These are phyloP conservation scores for Liquidambar formosana DNA, from an alignment of 164 flowering plant species.

Conservation along the genomic window DNA sequence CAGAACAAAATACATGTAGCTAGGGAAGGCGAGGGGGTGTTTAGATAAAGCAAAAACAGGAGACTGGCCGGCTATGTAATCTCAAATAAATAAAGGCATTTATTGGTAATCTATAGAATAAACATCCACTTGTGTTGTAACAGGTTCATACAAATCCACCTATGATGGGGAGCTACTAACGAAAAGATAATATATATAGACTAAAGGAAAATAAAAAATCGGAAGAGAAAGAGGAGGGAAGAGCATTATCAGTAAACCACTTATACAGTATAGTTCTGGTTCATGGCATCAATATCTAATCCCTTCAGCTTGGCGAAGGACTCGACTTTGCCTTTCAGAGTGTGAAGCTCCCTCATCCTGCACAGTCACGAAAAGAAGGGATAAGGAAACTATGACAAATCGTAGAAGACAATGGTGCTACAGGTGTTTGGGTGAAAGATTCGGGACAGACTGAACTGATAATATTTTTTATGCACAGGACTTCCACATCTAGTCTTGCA, in stretches of 20 bases:
- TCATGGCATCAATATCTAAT: conserved; percentile 52
- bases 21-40: neutral
- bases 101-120: no score
- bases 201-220: neutral
- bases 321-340: conserved; percentile 74
- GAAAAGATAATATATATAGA: neutral
- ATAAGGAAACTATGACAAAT: neutral
- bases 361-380: neutral
- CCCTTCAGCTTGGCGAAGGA: conserved; percentile 65
- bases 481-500: no score
- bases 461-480: no score
- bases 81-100: no score
- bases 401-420: no score
- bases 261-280: conserved; percentile 62
- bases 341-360: conserved; percentile 73
- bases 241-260: neutral
- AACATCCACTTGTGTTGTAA: neutral
- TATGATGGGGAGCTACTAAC: neutral
- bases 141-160: neutral
- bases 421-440: no score
- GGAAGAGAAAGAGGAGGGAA: neutral
- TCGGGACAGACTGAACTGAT: no score
- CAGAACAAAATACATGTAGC: no score
- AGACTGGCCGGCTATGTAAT: neutral
- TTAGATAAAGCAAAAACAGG: neutral